These are phyloP conservation scores for Metschnikowia colocasiae DNA, from an alignment of 805 yeast genomes.

Conservation along the genomic window DNA sequence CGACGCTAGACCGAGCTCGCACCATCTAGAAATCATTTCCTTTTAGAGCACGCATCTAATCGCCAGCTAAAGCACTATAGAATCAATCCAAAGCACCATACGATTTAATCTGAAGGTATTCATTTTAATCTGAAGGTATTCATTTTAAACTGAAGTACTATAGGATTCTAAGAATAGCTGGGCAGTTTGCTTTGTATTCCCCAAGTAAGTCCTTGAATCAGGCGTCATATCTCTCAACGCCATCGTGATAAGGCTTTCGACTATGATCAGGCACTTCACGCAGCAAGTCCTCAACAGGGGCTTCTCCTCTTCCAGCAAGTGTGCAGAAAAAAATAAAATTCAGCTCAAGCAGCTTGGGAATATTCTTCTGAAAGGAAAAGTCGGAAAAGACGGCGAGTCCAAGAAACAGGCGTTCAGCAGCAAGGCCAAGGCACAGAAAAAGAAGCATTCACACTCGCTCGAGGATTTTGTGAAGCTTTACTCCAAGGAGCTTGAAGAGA, in stretches of 20 bases:
- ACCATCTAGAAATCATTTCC: background rate
- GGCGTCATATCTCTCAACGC: background rate
- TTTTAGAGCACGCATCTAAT: no score
- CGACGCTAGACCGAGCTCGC: background rate
- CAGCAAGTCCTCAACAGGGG: background rate
- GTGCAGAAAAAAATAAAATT: conserved; percentile 15
- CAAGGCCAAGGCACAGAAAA: conserved; percentile 3
- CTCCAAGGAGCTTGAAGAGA: conserved; percentile 18
- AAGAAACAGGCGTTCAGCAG: background rate
- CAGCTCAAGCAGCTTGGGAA: conserved; percentile 31
- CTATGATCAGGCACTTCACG: background rate
- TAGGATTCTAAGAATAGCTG: no score
- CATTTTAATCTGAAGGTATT: no score
- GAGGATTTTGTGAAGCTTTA: conserved; percentile 10
- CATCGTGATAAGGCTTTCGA: background rate
- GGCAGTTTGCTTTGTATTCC: no score
- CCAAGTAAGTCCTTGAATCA: no score
- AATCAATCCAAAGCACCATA: no score
- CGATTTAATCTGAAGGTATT: no score
- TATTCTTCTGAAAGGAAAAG: conserved; percentile 31
- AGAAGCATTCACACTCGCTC: conserved; percentile 3
- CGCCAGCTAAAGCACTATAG: no score
- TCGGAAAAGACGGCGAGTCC: conserved; percentile 13
- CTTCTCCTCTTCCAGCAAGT: background rate
- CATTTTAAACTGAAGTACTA: no score